These are phyloP conservation scores for Actinomucor elegans DNA, from an alignment of 371 early-diverging fungal species.

Conservation along the genomic window DNA sequence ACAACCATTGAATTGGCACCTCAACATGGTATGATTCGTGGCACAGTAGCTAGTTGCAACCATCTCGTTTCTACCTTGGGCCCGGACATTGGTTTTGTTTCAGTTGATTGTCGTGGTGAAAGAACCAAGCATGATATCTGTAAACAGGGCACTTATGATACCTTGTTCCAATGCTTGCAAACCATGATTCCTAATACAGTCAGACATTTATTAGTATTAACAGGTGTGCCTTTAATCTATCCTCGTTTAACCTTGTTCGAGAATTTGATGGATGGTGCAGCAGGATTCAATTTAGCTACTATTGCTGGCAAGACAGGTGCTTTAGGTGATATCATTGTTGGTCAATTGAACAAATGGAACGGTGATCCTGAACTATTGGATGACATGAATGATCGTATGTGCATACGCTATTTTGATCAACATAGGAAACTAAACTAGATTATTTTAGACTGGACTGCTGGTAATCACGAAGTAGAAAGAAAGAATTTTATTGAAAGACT, in stretches of 20 bases:
- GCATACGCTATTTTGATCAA: background rate
- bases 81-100: conserved; percentile 60
- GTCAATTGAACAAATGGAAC: conserved; percentile 58
- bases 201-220: conserved; percentile 58
- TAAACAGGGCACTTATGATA: conserved; percentile 56
- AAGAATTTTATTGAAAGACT: conserved; percentile 63
- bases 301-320: conserved; percentile 52
- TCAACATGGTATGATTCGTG: conserved; percentile 49
- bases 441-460: conserved; percentile 65
- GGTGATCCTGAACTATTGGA: conserved; percentile 82
- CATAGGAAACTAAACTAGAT: no score
- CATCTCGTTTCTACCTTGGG: conserved; percentile 30
- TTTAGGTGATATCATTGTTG: conserved; percentile 45
- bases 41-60: conserved; percentile 23
- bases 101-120: conserved; percentile 75
- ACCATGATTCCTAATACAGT: conserved; percentile 51
- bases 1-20: conserved; percentile 59
- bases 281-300: conserved; percentile 39
- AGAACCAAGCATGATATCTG: conserved; percentile 64
- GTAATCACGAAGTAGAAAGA: conserved; percentile 69
- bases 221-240: conserved; percentile 77
- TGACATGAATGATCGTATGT: conserved; percentile 72
- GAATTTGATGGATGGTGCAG: conserved; percentile 46
- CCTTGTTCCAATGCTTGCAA: conserved; percentile 55
- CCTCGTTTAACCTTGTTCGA: conserved; percentile 69